Evolutionary conservation across 1,284 basidiomycete genomes (phyloP), one percentile per base, ranked within the genome.

Genomic region (Apiotrichum akiyoshidainum): DNA sequence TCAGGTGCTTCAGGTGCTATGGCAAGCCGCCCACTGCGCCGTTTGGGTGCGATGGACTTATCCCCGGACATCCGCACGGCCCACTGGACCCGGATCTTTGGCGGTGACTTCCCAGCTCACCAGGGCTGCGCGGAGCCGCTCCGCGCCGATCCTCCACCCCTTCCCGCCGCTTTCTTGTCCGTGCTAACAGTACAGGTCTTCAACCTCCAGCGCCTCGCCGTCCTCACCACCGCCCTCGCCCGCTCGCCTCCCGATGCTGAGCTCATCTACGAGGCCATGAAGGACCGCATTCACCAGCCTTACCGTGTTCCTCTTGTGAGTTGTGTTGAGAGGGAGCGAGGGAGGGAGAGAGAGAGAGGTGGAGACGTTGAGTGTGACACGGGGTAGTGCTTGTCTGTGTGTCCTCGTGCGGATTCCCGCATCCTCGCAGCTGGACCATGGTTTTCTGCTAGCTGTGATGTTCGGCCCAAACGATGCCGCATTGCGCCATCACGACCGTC

Each of bases 211-310:
- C 85, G 96, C 33, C 81, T 99, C 14, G 96, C 96, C 0, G 96
- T 99, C n/a, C 83, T 99, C 57, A 99, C 96, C 1, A 96, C 93
- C 1, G 94, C 96, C 0, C 84, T 99, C 8, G 88, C 87, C 0
- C 87, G 89, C 71, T 86, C 86, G 14, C 95, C 96, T 1, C 94
- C 94, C 0, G 92, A 99, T 74, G 84, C 92, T 0, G 87, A 88
- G 45, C 85, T 99, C 31, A 98, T 99, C 66, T 99, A 95, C 79
- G 94, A 99, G 77, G 96, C 95, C 0, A 99, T 99, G 96, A 97
- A 98, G 76, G 96, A 99, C 80, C 86, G 89, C 50, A 85, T 99
- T 14, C 96, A 99, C 77, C 96, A 99, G 76, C 96, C 96, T 0
- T 99, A 98, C 78, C 86, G 96, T 39, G 91, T 89, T 78, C 78